phyloP scores from a whole-genome alignment of 2,329 filamentous ascomycete genomes.

The Scytalidium sp. region DNA sequence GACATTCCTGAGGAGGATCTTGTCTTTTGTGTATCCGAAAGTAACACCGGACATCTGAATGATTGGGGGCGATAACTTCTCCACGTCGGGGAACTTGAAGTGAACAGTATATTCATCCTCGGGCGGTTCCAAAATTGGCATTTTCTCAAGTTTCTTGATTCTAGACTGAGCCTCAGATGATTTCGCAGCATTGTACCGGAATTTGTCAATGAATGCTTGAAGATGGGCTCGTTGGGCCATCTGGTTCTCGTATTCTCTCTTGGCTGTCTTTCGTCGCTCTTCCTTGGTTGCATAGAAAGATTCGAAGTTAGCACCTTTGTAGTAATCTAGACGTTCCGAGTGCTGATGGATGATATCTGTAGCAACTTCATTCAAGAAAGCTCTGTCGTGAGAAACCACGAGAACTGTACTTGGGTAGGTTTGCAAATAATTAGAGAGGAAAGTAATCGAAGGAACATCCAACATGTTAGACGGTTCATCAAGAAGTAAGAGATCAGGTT shows the following conservation, averaged over 20 bases:
- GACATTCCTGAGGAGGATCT: conserved; percentile 76
- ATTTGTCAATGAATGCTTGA: conserved; percentile 99
- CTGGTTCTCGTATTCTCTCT: conserved; percentile 97
- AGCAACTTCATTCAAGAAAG: conserved; percentile 98
- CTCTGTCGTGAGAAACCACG: conserved; percentile 97
- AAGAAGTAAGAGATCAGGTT: conserved; percentile 90
- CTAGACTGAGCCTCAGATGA: conserved; percentile 97
- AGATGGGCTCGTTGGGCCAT: conserved; percentile 92
- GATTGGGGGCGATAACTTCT: conserved; percentile 95
- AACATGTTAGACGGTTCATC: conserved; percentile 99
- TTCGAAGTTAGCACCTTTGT: conserved; percentile 95
- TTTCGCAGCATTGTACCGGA: conserved; percentile 98
- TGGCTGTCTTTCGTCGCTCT: conserved; percentile 92
- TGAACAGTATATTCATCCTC: conserved; percentile 95
- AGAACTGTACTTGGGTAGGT: conserved; percentile 90
- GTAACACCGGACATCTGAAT: conserved; percentile 93
- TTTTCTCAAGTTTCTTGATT: conserved; percentile 98
- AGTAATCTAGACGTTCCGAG: conserved; percentile 96
- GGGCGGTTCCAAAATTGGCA: conserved; percentile 86
- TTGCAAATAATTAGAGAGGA: conserved; percentile 94
- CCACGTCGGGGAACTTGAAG: conserved; percentile 96
- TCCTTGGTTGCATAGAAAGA: conserved; percentile 97
- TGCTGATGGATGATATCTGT: conserved; percentile 99
- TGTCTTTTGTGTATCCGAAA: conserved; percentile 84
- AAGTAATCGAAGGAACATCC: conserved; percentile 99